Base-by-base conservation (phyloP, 129 eudicot genomes). In the Centrapalus pauciflorus region DNA sequence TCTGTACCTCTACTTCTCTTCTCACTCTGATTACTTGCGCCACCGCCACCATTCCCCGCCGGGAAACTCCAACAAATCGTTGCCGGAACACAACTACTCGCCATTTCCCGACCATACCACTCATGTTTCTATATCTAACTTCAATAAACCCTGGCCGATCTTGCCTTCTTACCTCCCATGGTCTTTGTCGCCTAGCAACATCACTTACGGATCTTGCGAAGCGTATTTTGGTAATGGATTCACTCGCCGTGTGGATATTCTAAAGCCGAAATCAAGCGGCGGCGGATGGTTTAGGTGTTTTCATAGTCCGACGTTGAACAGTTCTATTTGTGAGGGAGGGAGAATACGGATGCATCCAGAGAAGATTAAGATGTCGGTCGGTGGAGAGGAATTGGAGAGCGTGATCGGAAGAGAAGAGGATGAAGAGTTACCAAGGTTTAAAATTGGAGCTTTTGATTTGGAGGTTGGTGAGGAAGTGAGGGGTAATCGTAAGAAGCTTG, bases 91-190 rank as follows among this genome's bases (percentile, higher is more conserved):
- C 48, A 80, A 4, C 59, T 27, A 26, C 25, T 34, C 65, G 2
- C 16, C 74, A 11, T 17, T 65, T 13, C 11, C 73, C 38, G 62
- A 64, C 6, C 79, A 46, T 56, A 58, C 23, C n/a, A n/a, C 37
- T 30, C 59, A 30, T 3, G 17, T 17, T 25, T 17, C 72, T 9
- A 2, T 13, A 2, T 12, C 82, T 28, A 16, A 73, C 32, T 57
- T n/a, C n/a, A n/a, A 73, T 20, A 89, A 94, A 48, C 93, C 97
- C 23, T 94, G 99, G 99, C 99, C 99, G 4, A 78, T 83, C 34
- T 71, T 94, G 13, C 93, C 99, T 3, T 94, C 99, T 23, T 89
- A 80, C 86, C 93, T 89, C 67, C 97, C 97, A 5, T 94, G 99
- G 99, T 33, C 88, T 0, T 62, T 61, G 7, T 26, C 33, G 9